Percentiles rank a stretch among this genome's conserved stretches.
Conservation (phyloP, 805 yeast species). For the Vanderwaltozyma verrucispora region DNA sequence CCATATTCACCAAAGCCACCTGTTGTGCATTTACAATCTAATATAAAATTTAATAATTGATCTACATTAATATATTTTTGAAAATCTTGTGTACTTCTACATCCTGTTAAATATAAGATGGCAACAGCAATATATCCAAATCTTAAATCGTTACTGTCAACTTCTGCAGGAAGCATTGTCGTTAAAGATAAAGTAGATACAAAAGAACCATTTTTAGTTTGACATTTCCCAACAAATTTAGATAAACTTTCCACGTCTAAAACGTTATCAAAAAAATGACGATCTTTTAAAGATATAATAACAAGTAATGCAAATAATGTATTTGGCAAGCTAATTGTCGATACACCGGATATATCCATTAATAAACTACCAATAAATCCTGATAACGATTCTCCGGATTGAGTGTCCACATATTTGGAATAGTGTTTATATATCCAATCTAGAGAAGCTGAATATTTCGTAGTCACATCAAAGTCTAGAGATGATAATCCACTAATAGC, state of each 20-base stretch:
- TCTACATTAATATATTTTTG: constrained; percentile 35
- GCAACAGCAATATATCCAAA: constrained; percentile 65
- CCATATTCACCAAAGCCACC: constrained; percentile 62
- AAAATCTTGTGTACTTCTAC: constrained; percentile 14
- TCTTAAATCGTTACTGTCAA: constrained; percentile 62
- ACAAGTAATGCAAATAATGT: constrained; percentile 63
- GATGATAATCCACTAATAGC: constrained; percentile 43
- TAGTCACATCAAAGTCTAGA: constrained; percentile 20
- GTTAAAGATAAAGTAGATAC: constrained; percentile 31
- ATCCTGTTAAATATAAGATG: constrained; percentile 41
- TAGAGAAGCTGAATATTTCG: constrained; percentile 24
- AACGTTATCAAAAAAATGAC: constrained; percentile 28
- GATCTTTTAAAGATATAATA: constrained; percentile 41
- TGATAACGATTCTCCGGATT: constrained; percentile 11
- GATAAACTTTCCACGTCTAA: constrained; percentile 37
- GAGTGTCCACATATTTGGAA: constrained; percentile 25
- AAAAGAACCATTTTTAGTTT: constrained; percentile 50
- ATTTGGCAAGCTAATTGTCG: constrained; percentile 52
- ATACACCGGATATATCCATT: constrained; percentile 7
- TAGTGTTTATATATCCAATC: constrained; percentile 20
- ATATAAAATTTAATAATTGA: constrained; percentile 32
- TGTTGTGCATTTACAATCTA: constrained; percentile 32
- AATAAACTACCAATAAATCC: constrained; percentile 22
- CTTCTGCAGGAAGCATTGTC: constrained; percentile 24
- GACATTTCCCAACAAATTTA: constrained; percentile 50